Conservation (phyloP, 129 eudicot species). For the Flaveria brownii region DNA sequence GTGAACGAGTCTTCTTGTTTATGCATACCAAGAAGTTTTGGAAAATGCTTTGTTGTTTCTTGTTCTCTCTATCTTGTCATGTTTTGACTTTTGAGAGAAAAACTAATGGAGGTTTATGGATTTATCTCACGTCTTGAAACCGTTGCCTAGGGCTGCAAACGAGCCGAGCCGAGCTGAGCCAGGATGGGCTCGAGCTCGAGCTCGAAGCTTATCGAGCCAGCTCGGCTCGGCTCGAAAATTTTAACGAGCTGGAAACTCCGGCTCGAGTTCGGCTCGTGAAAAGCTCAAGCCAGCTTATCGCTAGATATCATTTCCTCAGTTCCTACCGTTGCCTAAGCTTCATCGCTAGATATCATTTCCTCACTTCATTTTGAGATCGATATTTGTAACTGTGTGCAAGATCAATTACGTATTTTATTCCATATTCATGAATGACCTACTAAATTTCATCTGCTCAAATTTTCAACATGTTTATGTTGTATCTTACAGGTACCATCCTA, state of each 20-base stretch:
- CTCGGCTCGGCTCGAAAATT: no score
- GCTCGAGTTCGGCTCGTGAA: no score
- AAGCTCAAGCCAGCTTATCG: no score
- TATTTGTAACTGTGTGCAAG: slow-evolving; percentile 1
- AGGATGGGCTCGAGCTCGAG: no score
- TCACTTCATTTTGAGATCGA: slow-evolving; percentile 4
- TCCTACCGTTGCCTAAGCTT: background rate
- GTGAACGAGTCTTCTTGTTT: background rate
- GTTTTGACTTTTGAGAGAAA: background rate
- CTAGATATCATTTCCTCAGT: no score
- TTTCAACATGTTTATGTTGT: slow-evolving; percentile 6
- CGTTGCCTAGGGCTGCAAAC: background rate
- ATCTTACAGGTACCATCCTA: slow-evolving; percentile 89
- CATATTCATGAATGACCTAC: slow-evolving; percentile 1
- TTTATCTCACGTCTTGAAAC: background rate
- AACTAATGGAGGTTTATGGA: background rate
- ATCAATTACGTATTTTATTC: background rate
- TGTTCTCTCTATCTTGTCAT: background rate
- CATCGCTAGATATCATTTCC: slow-evolving; percentile 13
- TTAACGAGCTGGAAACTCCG: no score
- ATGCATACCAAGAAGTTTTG: background rate
- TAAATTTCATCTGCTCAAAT: background rate
- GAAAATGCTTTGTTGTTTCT: background rate
- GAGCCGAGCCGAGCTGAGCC: no score
- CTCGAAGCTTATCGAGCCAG: no score